Percentiles rank a stretch among this genome's conserved stretches.
Conservation (phyloP, 495 filamentous ascomycete species). For the Aspergillus conjunctus region DNA sequence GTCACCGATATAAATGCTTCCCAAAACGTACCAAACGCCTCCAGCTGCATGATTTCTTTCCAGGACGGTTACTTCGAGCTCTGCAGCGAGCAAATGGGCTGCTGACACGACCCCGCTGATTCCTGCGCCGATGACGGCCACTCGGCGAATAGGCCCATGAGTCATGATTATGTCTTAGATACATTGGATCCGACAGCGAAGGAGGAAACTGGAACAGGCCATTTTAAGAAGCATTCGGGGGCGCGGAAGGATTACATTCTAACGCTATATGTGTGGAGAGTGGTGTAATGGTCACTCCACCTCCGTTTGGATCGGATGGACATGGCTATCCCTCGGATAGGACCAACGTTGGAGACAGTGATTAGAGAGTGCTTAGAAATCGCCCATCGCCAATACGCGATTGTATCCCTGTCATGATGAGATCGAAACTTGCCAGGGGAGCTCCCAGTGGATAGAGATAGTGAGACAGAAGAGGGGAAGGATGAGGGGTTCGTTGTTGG, state of each 20-base stretch:
- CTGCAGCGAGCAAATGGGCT: slow-evolving; percentile 60
- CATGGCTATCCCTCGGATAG: background rate
- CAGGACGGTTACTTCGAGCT: slow-evolving; percentile 64
- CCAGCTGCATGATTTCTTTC: slow-evolving; percentile 61
- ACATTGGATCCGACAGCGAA: background rate
- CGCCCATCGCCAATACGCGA: slow-evolving; percentile 11
- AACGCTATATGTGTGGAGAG: slow-evolving; percentile 1
- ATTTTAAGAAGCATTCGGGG: background rate
- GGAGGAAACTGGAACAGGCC: background rate
- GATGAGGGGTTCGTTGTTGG: slow-evolving; percentile 3
- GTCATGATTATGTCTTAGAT: slow-evolving; percentile 26
- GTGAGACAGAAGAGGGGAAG: slow-evolving; percentile 9
- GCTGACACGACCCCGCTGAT: slow-evolving; percentile 67
- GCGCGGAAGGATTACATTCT: background rate
- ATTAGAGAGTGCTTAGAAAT: slow-evolving; percentile 23
- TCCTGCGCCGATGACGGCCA: slow-evolving; percentile 71
- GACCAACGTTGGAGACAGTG: background rate
- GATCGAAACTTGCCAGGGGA: slow-evolving; percentile 1
- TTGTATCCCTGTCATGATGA: slow-evolving; percentile 28
- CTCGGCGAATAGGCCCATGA: slow-evolving; percentile 33
- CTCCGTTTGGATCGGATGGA: background rate
- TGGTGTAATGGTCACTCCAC: slow-evolving; percentile 14
- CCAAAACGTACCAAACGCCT: slow-evolving; percentile 60
- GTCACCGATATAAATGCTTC: background rate
- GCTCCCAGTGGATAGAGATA: slow-evolving; percentile 20